These are phyloP conservation scores for Sisymbrium irio DNA, from an alignment of 345 rosid genomes.

Conservation along the genomic window DNA sequence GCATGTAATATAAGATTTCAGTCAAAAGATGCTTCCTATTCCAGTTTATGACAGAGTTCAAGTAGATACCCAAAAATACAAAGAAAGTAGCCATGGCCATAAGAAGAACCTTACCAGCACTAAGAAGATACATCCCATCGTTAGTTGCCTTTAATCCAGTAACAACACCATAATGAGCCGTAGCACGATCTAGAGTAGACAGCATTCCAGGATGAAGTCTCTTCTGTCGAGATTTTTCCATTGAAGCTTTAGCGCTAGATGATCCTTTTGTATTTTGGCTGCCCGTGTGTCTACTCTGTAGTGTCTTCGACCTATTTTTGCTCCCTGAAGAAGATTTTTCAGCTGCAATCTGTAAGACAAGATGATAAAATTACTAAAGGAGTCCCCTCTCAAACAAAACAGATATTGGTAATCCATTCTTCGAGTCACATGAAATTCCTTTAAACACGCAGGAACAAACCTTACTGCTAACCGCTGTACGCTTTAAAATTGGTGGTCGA, in stretches of 20 bases:
- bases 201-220: slow-evolving; percentile 89
- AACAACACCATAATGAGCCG: slow-evolving; percentile 94
- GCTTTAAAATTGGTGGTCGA: slow-evolving; percentile 63
- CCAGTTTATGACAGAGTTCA: neutral
- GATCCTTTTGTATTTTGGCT: slow-evolving; percentile 63
- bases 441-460: slow-evolving; percentile 31
- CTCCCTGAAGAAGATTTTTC: slow-evolving; percentile 45
- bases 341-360: slow-evolving; percentile 43
- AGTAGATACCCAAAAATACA: neutral
- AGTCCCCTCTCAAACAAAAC: neutral
- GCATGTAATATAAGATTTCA: neutral
- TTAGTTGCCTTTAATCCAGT: slow-evolving; percentile 79
- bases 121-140: slow-evolving; percentile 91
- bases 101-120: slow-evolving; percentile 64
- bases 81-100: slow-evolving; percentile 5
- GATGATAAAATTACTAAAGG: neutral
- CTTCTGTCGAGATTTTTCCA: slow-evolving; percentile 54
- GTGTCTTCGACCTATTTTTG: slow-evolving; percentile 43
- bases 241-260: slow-evolving; percentile 44
- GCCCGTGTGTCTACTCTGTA: slow-evolving; percentile 45
- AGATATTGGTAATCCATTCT: neutral
- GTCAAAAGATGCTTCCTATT: neutral
- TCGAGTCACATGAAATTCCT: neutral
- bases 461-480: slow-evolving; percentile 46
- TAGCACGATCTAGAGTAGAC: slow-evolving; percentile 75